Percentiles rank a stretch among this genome's conserved stretches.
These are phyloP conservation scores for Caryopteris hybrid DNA, from an alignment of 305 asterid species.

Conservation along the genomic window DNA sequence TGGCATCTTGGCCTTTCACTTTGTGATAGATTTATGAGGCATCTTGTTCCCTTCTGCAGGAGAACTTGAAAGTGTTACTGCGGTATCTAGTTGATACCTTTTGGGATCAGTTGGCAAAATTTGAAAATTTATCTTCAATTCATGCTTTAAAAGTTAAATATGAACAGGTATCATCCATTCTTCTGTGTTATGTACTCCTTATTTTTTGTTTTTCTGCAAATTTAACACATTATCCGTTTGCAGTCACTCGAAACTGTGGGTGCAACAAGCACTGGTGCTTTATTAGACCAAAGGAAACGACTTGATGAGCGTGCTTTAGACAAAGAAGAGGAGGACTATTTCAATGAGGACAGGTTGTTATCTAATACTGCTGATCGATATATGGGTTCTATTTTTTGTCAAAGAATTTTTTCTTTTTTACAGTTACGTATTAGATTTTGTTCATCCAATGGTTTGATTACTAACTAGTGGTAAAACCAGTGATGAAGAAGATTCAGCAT, in stretches of 20 bases:
- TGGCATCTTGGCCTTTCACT: neutral
- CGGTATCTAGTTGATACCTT: constrained; percentile 78
- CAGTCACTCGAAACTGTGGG: constrained; percentile 70
- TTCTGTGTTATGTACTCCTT: constrained; percentile 5
- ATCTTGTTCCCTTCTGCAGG: constrained; percentile 50
- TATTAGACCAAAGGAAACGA: constrained; percentile 68
- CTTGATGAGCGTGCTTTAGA: constrained; percentile 88
- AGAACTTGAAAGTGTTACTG: constrained; percentile 74
- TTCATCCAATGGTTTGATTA: neutral
- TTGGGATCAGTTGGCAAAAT: constrained; percentile 80
- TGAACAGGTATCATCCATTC: constrained; percentile 67
- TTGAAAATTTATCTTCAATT: constrained; percentile 63
- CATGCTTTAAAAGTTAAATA: constrained; percentile 78
- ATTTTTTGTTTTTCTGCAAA: neutral
- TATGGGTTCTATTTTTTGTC: too few species aligned
- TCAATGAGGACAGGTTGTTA: constrained; percentile 86
- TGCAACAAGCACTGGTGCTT: constrained; percentile 40
- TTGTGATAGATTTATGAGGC: constrained; percentile 10
- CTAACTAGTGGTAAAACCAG: constrained; percentile 29
- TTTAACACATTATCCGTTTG: constrained; percentile 22
- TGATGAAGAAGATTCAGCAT: constrained; percentile 94
- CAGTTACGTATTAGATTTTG: neutral
- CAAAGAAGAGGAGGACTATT: constrained; percentile 96
- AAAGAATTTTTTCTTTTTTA: neutral
- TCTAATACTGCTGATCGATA: neutral